A percentile compares a stretch with the other conserved stretches of the same genome.
Conservation (phyloP, 257 asterid genomes). For the Nicotiana sylvestris region DNA sequence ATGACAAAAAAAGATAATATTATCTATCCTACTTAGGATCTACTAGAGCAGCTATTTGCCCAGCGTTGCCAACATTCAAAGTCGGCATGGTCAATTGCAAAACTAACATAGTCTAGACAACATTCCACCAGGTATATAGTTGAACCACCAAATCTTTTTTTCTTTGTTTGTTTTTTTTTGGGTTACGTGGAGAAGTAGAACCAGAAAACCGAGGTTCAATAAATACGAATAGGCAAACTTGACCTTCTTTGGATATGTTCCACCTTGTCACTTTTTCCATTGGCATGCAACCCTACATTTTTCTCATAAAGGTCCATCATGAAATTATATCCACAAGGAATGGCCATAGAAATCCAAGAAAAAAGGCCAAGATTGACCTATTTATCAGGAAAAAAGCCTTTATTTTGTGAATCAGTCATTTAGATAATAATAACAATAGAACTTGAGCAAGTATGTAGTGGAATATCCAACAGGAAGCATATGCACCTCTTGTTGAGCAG, state of each 20-base stretch:
- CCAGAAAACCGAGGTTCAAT: background rate
- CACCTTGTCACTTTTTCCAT: background rate
- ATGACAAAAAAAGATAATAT: background rate
- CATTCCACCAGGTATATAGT: background rate
- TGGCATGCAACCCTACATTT: background rate
- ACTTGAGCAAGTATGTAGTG: background rate
- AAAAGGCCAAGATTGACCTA: background rate
- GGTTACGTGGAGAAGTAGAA: background rate
- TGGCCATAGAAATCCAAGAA: background rate
- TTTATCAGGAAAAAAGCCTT: background rate
- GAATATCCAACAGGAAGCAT: constrained; percentile 1
- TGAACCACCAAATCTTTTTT: background rate
- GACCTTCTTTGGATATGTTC: background rate
- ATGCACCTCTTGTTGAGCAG: constrained; percentile 84
- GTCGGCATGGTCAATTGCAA: constrained; percentile 7
- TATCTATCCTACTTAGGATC: background rate
- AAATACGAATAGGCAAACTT: background rate
- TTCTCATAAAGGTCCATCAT: background rate
- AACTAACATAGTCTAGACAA: background rate
- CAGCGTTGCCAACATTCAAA: background rate
- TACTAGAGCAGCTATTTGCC: background rate
- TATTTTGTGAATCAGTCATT: background rate
- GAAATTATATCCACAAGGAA: constrained; percentile 5
- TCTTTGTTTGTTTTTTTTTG: background rate
- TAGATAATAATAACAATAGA: background rate